Conservation (phyloP, 129 eudicot species). For the Artemisia tridentata region DNA sequence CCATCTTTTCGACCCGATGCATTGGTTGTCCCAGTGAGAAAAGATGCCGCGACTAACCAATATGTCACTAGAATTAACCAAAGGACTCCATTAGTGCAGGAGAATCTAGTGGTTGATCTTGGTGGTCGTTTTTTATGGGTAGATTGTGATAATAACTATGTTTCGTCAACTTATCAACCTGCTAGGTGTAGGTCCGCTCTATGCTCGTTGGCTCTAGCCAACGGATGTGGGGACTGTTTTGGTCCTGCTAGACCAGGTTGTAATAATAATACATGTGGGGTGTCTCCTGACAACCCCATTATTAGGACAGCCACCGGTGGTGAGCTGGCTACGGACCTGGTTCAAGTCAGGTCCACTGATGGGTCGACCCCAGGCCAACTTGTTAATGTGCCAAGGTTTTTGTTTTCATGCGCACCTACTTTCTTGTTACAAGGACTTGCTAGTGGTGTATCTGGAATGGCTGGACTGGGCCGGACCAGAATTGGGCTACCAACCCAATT, state of each 20-base stretch:
- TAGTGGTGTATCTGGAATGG: constrained; percentile 43
- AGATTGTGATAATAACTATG: constrained; percentile 46
- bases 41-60: constrained; percentile 64
- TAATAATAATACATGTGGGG: constrained; percentile 51
- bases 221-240: constrained; percentile 45
- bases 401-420: constrained; percentile 44
- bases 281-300: constrained; percentile 40
- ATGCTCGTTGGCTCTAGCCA: constrained; percentile 44
- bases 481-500: constrained; percentile 48
- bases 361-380: constrained; percentile 45
- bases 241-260: constrained; percentile 51
- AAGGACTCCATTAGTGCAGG: constrained; percentile 49
- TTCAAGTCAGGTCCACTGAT: constrained; percentile 43
- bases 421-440: constrained; percentile 47
- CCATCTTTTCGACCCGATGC: constrained; percentile 56
- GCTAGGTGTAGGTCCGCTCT: constrained; percentile 46
- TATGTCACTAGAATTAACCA: constrained; percentile 49
- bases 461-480: constrained; percentile 48
- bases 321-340: constrained; percentile 49
- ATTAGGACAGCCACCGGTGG: constrained; percentile 36
- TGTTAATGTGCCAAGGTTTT: constrained; percentile 33
- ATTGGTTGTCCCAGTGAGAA: constrained; percentile 54
- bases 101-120: constrained; percentile 51
- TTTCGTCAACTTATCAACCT: constrained; percentile 52
- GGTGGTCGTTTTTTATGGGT: constrained; percentile 61